Percentiles rank a stretch among this genome's conserved stretches.
Conservation (phyloP, 2,329 filamentous ascomycete genomes). For the Atkinsonella hypoxylon region DNA sequence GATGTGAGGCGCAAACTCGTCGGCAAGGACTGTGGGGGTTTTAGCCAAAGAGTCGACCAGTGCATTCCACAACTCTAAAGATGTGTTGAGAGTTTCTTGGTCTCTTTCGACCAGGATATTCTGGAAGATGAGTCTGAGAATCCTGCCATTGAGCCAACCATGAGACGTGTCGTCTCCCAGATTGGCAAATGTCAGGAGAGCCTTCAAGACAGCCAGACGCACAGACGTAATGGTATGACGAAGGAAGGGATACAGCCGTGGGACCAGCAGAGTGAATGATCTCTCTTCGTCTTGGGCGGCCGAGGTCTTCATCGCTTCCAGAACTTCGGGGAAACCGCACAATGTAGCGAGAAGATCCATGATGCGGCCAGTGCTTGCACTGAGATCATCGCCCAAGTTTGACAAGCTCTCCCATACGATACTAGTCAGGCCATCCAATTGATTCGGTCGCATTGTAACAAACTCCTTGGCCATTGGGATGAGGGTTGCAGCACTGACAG, state of each 20-base stretch:
- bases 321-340: conserved; percentile 84
- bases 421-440: conserved; percentile 72
- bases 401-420: conserved; percentile 97
- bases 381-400: conserved; percentile 92
- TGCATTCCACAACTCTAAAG: conserved; percentile 76
- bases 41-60: conserved; percentile 58
- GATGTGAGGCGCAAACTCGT: conserved; percentile 64
- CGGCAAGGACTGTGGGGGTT: conserved; percentile 51
- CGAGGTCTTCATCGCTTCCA: conserved; percentile 87
- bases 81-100: conserved; percentile 67
- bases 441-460: conserved; percentile 67
- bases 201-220: conserved; percentile 82
- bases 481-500: conserved; percentile 92
- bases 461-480: conserved; percentile 95
- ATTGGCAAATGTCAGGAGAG: conserved; percentile 82
- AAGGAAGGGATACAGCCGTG: conserved; percentile 88
- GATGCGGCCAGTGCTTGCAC: conserved; percentile 92
- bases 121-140: conserved; percentile 82
- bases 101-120: conserved; percentile 92
- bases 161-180: conserved; percentile 70
- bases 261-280: conserved; percentile 85
- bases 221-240: conserved; percentile 96
- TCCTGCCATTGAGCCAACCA: conserved; percentile 86
- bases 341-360: conserved; percentile 97
- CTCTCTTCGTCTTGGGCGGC: conserved; percentile 72